These are phyloP conservation scores for Metschnikowia kofuensis DNA, from an alignment of 805 yeast species.

Conservation along the genomic window DNA sequence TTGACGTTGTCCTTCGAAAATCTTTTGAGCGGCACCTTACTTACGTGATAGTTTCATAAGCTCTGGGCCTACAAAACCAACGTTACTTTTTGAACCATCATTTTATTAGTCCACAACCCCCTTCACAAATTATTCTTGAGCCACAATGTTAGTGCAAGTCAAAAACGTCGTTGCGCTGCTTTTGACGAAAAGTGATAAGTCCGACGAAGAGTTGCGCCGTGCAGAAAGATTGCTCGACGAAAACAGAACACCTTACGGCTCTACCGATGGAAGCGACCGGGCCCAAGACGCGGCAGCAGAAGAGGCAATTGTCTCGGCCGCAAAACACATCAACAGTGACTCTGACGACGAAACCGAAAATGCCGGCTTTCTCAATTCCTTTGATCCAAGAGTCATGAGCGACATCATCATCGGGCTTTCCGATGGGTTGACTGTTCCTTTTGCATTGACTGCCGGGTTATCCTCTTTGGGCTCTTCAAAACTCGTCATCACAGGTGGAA, in stretches of 20 bases:
- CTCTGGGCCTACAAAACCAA: too few relatives aligned
- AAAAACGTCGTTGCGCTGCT: conserved; percentile 35
- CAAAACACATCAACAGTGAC: conserved; percentile 23
- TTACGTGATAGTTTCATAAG: too few relatives aligned
- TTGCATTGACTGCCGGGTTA: conserved; percentile 95
- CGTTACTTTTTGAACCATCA: not conserved
- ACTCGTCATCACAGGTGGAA: conserved; percentile 94
- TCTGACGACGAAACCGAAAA: conserved; percentile 17
- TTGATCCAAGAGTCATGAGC: conserved; percentile 91
- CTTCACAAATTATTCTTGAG: not conserved
- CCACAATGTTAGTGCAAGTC: conserved; percentile 18
- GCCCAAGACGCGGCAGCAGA: conserved; percentile 35
- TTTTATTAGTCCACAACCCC: not conserved
- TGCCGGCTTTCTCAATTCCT: conserved; percentile 45
- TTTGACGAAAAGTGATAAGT: conserved; percentile 19
- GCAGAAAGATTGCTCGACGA: conserved; percentile 31
- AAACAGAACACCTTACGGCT: conserved; percentile 37
- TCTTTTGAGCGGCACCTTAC: too few relatives aligned
- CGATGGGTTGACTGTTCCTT: conserved; percentile 97
- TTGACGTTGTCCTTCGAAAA: too few relatives aligned
- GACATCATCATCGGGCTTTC: conserved; percentile 91
- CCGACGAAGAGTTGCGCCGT: conserved; percentile 27
- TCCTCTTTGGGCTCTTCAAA: conserved; percentile 86
- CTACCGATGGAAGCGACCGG: conserved; percentile 30
- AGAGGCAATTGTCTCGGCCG: conserved; percentile 34